Evolutionary conservation across 495 filamentous ascomycete species (phyloP), one percentile per base, ranked within the genome.

Genomic region (Venustampulla echinocandica): DNA sequence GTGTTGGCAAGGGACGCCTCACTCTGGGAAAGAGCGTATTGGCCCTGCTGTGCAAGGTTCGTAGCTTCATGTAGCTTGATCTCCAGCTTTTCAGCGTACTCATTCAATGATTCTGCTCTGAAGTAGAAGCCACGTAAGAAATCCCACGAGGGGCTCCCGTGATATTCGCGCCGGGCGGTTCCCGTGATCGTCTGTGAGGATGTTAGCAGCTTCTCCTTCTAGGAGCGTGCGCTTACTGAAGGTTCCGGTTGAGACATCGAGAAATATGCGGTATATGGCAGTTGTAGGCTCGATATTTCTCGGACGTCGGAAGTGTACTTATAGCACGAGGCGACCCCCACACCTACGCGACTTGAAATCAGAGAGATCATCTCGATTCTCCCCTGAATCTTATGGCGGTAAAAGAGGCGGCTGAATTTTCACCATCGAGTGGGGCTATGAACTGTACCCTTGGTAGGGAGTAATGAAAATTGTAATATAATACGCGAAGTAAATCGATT

Each of bases 81-180:
- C 24, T 48, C 35, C 17, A 48, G 36, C 22, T 23, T 48, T 22
- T 23, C 35, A 48, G 35, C 35, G 36, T 48, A 48, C 3, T 27
- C 36, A 23, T 48, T 17, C 24, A 37, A 35, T 32, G 46, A 19
- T 19, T 38, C 46, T 21, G 22, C 44, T 46, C 44, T 46, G 13
- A 38, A 18, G 20, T 37, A 35, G 20, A 37, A 46, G 11, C 38
- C 44, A 35, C 34, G 44, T 27, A 38, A 33, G 24, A 32, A 28
- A 45, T 45, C 28, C 24, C 24, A 40, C 15, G 15, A 9, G 22
- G 37, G 22, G 11, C 20, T 40, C 37, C 17, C 18, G 17, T 21
- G 9, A 23, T 14, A 40, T 40, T 4, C 14, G 18, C 18, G 22
- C 13, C 20, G 20, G 11, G 15, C 22, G 22, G 14, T 40, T 10